phyloP scores from a whole-genome alignment of 768 basidiomycete species.

The Megacollybia marginata region DNA sequence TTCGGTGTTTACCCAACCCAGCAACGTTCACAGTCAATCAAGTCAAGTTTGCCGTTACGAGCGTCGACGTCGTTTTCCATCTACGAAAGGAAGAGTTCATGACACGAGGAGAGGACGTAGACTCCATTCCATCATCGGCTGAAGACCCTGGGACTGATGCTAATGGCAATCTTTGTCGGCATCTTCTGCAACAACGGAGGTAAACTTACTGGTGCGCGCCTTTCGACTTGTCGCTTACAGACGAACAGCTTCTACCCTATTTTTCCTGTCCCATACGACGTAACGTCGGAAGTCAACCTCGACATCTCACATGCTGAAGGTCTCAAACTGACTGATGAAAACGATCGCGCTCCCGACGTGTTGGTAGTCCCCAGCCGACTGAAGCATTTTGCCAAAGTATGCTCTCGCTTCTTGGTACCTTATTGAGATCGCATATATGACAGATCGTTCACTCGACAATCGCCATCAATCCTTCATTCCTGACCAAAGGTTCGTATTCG shows the following conservation, averaged over 20 bases:
- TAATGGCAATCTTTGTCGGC: conserved; percentile 74
- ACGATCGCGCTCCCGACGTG: conserved; percentile 62
- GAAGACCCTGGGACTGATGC: conserved; percentile 53
- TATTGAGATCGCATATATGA: too few species aligned
- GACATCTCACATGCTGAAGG: conserved; percentile 72
- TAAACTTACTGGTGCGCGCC: conserved; percentile 20
- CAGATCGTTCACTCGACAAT: conserved; percentile 73
- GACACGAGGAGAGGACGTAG: conserved; percentile 57
- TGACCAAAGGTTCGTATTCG: conserved; percentile 55
- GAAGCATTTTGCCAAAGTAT: conserved; percentile 85
- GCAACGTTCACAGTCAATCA: conserved; percentile 80
- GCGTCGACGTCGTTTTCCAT: conserved; percentile 86
- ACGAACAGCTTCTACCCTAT: conserved; percentile 82
- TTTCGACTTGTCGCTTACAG: not conserved
- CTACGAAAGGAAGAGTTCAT: conserved; percentile 78
- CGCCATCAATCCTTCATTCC: conserved; percentile 81
- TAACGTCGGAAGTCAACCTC: conserved; percentile 78
- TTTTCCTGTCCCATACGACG: conserved; percentile 77
- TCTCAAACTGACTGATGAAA: conserved; percentile 30
- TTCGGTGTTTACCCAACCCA: conserved; percentile 82
- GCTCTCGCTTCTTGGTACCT: not conserved
- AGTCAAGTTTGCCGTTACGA: conserved; percentile 70
- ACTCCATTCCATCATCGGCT: conserved; percentile 30
- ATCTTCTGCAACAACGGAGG: conserved; percentile 85
- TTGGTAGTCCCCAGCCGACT: conserved; percentile 82